A percentile compares a stretch with the other conserved stretches of the same genome.
phyloP scores from a whole-genome alignment of 345 rosid genomes.

The Lepidium aucheri region DNA sequence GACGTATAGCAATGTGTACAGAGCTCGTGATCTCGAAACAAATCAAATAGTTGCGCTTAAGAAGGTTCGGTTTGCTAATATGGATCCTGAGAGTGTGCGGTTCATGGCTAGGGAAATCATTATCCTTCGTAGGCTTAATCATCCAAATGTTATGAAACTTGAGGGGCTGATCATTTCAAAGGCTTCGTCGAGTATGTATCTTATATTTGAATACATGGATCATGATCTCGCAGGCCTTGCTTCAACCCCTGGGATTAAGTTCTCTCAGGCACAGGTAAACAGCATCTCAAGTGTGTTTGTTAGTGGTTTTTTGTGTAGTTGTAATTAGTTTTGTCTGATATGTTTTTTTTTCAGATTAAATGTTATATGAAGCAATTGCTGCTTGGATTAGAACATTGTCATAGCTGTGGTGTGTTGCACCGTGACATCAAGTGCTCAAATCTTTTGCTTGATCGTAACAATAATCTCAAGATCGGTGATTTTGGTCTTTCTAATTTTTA shows the following conservation, averaged over 20 bases:
- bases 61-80: conserved; percentile 64
- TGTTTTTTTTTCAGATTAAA: conserved; percentile 37
- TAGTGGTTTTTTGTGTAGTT: background rate
- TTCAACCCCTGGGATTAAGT: conserved; percentile 43
- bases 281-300: background rate
- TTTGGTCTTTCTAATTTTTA: conserved; percentile 56
- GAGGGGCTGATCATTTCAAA: conserved; percentile 55
- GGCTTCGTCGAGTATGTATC: conserved; percentile 54
- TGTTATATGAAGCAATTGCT: conserved; percentile 64
- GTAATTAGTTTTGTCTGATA: background rate
- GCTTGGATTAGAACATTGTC: conserved; percentile 60
- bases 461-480: conserved; percentile 60
- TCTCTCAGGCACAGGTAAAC: conserved; percentile 55
- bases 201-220: conserved; percentile 67
- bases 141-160: conserved; percentile 68
- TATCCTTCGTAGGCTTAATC: conserved; percentile 56
- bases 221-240: conserved; percentile 66
- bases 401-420: conserved; percentile 54
- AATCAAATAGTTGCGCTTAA: conserved; percentile 55
- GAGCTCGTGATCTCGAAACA: conserved; percentile 65
- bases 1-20: conserved; percentile 68
- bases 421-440: conserved; percentile 69
- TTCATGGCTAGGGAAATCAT: conserved; percentile 72
- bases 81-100: conserved; percentile 66
- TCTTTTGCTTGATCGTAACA: conserved; percentile 44